A percentile compares a stretch with the other conserved stretches of the same genome.
Conservation (phyloP, 495 filamentous ascomycete genomes). For the Hypoxylon fragiforme region DNA sequence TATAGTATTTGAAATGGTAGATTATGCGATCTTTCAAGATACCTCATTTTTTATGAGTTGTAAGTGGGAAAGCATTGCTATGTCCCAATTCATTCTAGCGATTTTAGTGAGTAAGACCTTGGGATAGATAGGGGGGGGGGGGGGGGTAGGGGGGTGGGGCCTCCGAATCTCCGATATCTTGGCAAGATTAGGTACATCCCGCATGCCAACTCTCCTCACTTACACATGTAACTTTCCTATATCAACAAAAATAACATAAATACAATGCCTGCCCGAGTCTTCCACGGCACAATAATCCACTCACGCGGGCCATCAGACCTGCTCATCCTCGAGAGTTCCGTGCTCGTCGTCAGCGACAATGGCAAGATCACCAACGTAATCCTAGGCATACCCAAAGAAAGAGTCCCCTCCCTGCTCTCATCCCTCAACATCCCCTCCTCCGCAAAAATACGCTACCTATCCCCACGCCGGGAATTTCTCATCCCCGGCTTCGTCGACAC, state of each 20-base stretch:
- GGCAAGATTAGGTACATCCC: too few relatives aligned
- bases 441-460: constrained; percentile 43
- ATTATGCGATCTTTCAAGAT: too few relatives aligned
- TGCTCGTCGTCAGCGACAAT: constrained; percentile 46
- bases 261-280: constrained; percentile 36
- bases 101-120: too few relatives aligned
- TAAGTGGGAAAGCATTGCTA: too few relatives aligned
- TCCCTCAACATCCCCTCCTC: constrained; percentile 14
- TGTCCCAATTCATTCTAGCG: too few relatives aligned
- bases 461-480: constrained; percentile 56
- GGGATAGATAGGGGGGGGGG: too few relatives aligned
- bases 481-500: constrained; percentile 67
- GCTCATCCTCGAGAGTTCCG: constrained; percentile 52
- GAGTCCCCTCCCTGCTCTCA: constrained; percentile 2
- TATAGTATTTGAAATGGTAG: background rate
- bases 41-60: too few relatives aligned
- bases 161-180: too few relatives aligned
- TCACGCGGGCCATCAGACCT: constrained; percentile 44
- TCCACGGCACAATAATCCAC: constrained; percentile 60
- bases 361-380: constrained; percentile 49
- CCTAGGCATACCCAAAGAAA: constrained; percentile 9
- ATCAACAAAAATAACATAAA: background rate
- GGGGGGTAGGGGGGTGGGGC: too few relatives aligned
- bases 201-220: too few relatives aligned
- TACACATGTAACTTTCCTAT: too few relatives aligned